Evolutionary conservation across 2,329 filamentous ascomycete species (phyloP), one percentile per base, ranked within the genome.

Genomic region (Elsinoe australis): DNA sequence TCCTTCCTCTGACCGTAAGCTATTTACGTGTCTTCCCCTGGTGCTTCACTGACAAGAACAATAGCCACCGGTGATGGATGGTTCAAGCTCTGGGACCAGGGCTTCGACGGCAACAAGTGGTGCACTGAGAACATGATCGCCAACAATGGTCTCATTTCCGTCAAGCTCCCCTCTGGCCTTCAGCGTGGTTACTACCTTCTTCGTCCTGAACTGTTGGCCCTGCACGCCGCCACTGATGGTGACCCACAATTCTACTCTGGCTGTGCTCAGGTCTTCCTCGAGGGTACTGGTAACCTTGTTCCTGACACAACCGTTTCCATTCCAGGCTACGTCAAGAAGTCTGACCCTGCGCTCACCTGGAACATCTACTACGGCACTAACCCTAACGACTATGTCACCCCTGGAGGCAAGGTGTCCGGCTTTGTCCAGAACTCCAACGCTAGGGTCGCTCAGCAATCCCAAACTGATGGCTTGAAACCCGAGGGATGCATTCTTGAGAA

Each of bases 51-150:
- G 78, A 78, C 42, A 50, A 52, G 18, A 7, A 12, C 26, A 7
- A 6, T 29, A 29, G 67, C 61, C 55, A 67, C 72, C 18, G 83
- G 83, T 3, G 67, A 71, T 44, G 83, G 83, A 31, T 89, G 84
- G 85, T 85, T 88, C 73, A 87, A 87, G 72, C 76, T 88, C 60
- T 86, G 75, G 71, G 75, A 85, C 50, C 73, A 82, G 45, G 82
- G 80, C 36, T 85, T 83, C 64, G 72, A 84, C 56, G 61, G 66
- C 4, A 55, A 61, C 4, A 68, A 77, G 60, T 88, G 83, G 82
- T 87, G 84, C 64, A 82, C 80, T 2, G 77, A 85, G 59, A 78
- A 77, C 52, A 70, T 88, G 51, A 82, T 82, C 51, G 71, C 67
- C 47, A 79, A 79, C 64, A 71, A 79, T 17, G 83, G 83, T 10